These are phyloP conservation scores for Zostera marina DNA, from an alignment of 116 monocot species.

Conservation along the genomic window DNA sequence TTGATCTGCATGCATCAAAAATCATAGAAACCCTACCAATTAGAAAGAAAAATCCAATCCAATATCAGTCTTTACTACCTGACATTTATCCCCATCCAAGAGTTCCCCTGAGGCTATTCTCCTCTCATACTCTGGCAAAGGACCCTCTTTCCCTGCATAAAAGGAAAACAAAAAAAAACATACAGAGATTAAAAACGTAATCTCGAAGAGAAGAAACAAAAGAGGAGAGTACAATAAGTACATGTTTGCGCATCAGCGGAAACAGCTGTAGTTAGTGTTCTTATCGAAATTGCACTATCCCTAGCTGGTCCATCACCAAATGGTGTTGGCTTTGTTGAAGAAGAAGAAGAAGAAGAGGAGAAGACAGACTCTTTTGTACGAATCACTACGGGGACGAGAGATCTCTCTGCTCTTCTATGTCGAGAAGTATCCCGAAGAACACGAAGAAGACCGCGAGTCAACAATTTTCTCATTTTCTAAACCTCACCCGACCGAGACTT, in stretches of 20 bases:
- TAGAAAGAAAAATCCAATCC: neutral
- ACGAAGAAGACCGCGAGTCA: neutral
- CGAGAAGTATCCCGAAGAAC: conserved; percentile 1
- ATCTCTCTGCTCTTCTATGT: neutral
- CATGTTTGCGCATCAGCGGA: neutral
- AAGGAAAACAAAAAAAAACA: neutral
- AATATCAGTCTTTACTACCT: conserved; percentile 21
- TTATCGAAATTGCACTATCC: neutral
- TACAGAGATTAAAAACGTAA: neutral
- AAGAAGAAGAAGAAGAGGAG: neutral
- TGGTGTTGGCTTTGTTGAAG: neutral
- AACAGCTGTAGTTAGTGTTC: neutral
- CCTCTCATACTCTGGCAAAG: conserved; percentile 65
- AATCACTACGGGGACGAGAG: neutral
- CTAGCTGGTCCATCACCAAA: too few species aligned
- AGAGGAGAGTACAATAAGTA: neutral
- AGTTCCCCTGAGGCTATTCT: conserved; percentile 72
- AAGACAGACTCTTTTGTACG: neutral
- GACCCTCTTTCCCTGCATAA: conserved; percentile 38
- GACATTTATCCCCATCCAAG: conserved; percentile 71
- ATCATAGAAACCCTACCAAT: neutral
- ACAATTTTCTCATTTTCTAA: neutral
- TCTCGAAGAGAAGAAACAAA: neutral
- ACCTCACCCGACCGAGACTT: neutral
- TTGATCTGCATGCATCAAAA: conserved; percentile 23